Base-by-base conservation (phyloP, 2,329 filamentous ascomycete species). In the Teratosphaeria viscida region DNA sequence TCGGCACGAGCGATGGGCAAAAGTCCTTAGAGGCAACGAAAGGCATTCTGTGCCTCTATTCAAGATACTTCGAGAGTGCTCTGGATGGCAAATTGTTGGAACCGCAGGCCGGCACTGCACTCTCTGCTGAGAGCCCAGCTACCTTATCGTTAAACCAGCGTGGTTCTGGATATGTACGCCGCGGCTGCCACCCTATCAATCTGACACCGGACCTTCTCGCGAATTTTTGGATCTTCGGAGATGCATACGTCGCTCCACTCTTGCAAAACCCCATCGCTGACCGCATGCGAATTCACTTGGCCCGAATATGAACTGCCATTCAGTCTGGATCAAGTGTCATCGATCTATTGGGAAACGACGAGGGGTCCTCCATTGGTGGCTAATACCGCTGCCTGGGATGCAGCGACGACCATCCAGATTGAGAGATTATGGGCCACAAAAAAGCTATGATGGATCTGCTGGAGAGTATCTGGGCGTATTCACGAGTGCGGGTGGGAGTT, bases 161-260 rank as follows among this genome's bases (percentile, higher is more conserved):
- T 39, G 39, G 6, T 43, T 53, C 35, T 66, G 64, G 63, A 52
- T 67, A 6, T 63, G 61, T 52, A 63, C 61, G 8, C 54, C 43
- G 10, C 29, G 14, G n/a, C 29, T 59, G 16, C 55, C 37, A 55
- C 11, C 8, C 2, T n/a, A n/a, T 16, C 43, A 49, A 49, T 19
- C 11, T 2, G 43, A 49, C 6, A 11, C 35, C 23, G 12, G 35
- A 39, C 3, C 5, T 11, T 39, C 35, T 39, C 14, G 35, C 12
- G 14, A 57, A 57, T 19, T 11, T 57, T 2, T 57, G 55, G 37
- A 23, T 49, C 3, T 57, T 57, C 14, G 55, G 35, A 2, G 55
- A 49, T 34, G 55, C 55, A 8, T 37, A 57, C n/a, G 12, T 16
- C 11, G 8, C 52, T 11, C 55, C 55, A 19, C 35, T 57, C 7